Evolutionary conservation across 106 monocot species (phyloP), one percentile per base, ranked within the genome.

Genomic region (Triglochin maritima): DNA sequence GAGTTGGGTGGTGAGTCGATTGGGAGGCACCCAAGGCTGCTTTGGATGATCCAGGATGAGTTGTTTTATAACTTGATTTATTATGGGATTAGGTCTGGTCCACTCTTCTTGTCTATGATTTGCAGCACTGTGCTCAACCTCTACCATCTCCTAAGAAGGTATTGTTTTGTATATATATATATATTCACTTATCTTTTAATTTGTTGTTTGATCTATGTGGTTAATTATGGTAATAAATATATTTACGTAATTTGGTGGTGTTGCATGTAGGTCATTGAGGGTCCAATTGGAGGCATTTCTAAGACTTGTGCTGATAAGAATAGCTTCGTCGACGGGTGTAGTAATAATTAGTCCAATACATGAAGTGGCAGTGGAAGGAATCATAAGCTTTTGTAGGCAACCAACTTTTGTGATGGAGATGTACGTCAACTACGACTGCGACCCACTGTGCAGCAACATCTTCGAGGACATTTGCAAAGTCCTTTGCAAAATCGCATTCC

Each of bases 351-450:
- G 9, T 14, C 57, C 65, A 6, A 76, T 86, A 4, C 96, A 98
- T 61, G 96, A 98, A 60, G 91, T 91, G 3, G 96, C 96, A 1
- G 63, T 98, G 5, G 96, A 98, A 61, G 83, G 76, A 4, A 65
- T 91, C 53, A 66, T 86, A 2, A 79, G 79, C 60, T 91, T 98
- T 74, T 98, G 91, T 73, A 65, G 86, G 9, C 91, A 88, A 46
- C 83, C 85, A 3, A 73, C 63, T 8, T 98, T 98, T 72, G 64
- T 75, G 9, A 76, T 86, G n/a, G 91, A 98, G 63, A 81, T 76
- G 76, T 98, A 88, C 68, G 86, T 88, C 16, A 98, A 98, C 47
- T 98, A 82, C 74, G 96, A 98, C 74, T 98, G 88, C 63, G 96
- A 98, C 45, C 88, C 88, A 3, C 44, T 80, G 49, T 72, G 79